Base-by-base conservation (phyloP, 2,329 filamentous ascomycete species). In the Dactylellina haptotyla region DNA sequence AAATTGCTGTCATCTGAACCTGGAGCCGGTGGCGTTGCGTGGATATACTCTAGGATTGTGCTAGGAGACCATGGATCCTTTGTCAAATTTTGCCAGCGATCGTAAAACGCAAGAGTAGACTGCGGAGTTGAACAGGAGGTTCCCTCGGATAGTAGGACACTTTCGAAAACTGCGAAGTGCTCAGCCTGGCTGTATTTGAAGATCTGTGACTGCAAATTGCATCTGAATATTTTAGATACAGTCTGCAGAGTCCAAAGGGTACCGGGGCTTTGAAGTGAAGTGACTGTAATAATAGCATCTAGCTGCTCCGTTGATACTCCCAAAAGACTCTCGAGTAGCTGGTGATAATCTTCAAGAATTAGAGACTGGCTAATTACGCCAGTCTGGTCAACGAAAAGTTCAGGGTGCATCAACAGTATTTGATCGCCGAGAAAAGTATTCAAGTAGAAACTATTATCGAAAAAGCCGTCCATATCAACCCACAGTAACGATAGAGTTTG, bases 381-480 rank as follows among this genome's bases (percentile, higher is more conserved):
- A 8, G 14, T 8, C 26, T 50, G 45, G 26, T 23, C 45, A 50
- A 28, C 45, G 4, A 12, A 5, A 8, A 50, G n/a, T 25, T 50
- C 45, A 5, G 45, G 45, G 16, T 50, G 10, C 4, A 50, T 3
- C 4, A 3, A 10, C 26, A 50, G 16, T 6, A 50, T 28, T 20
- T 50, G 45, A 5, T 50, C 45, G 8, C 45, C 10, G 6, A 50
- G n/a, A 20, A 50, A 50, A 25, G 20, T 50, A 9, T 50, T 4
- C 18, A n/a, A 28, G n/a, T 50, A 50, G 20, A 50, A 50, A 5
- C 3, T 25, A 28, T 20, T 28, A 20, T 50, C 23, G n/a, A 50
- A 50, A n/a, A 50, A 50, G 18, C 45, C 45, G 5, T 50, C 45
- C 45, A 50, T 50, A 28, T 50, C 45, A 12, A 50, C 45, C 45